A percentile compares a stretch with the other conserved stretches of the same genome.
These are phyloP conservation scores for Oxytropis ochrocephala DNA, from an alignment of 306 rosid species.

Conservation along the genomic window DNA sequence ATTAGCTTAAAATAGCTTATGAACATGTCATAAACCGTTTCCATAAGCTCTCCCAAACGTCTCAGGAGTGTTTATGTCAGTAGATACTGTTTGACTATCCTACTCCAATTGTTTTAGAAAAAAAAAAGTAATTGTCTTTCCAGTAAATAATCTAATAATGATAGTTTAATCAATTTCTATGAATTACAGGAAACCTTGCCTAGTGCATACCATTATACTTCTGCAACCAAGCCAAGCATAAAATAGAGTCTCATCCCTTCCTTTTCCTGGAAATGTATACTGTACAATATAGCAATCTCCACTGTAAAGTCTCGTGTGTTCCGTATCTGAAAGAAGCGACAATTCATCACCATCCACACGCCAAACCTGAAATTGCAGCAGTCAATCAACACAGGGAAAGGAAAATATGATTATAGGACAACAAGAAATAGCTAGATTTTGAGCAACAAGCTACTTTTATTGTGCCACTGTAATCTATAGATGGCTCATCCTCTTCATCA, in stretches of 20 bases:
- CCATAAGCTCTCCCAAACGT: too few species aligned
- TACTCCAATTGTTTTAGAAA: background rate
- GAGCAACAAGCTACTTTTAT: conserved; percentile 54
- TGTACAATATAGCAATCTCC: conserved; percentile 88
- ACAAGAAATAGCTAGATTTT: background rate
- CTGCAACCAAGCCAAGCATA: conserved; percentile 77
- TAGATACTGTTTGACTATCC: background rate
- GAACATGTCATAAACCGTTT: too few species aligned
- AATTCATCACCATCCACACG: conserved; percentile 64
- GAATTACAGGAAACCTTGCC: conserved; percentile 7
- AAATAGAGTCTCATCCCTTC: conserved; percentile 67
- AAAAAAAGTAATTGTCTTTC: too few species aligned
- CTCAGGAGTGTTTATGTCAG: too few species aligned
- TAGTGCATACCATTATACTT: conserved; percentile 53
- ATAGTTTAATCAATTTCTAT: background rate
- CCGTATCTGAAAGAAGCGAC: conserved; percentile 47
- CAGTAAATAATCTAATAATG: background rate
- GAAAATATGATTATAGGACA: background rate
- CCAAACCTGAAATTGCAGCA: conserved; percentile 67
- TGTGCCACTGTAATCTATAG: conserved; percentile 61
- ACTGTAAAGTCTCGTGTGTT: conserved; percentile 56
- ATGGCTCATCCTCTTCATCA: conserved; percentile 54
- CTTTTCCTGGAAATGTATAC: conserved; percentile 62
- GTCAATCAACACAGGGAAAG: conserved; percentile 15
- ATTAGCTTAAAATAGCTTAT: too few species aligned